Base-by-base conservation (phyloP, 306 rosid species). In the Cucumis melo region DNA sequence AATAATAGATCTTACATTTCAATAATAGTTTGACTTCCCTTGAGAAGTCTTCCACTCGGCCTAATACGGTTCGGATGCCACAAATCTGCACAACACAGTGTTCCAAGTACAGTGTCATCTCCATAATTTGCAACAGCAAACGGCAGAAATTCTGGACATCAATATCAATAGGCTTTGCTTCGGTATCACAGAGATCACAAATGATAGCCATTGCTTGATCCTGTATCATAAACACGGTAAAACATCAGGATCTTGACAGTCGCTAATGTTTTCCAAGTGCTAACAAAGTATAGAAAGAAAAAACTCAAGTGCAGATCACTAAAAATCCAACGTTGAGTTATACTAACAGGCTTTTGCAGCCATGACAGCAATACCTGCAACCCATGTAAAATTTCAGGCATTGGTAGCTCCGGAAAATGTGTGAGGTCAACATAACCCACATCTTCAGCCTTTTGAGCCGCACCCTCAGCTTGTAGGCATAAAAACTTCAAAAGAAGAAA, bases 371-470 rank as follows among this genome's bases (percentile, higher is more conserved):
- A 27, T 84, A 90, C 98, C 95, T 92, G 97, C 75, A 91, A 83
- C 58, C 97, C 98, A 62, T 94, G 96, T 84, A 91, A 86, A 79
- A 94, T 94, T 82, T 91, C 98, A 73, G 93, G 98, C 97, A 91
- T 87, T 8, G 97, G 98, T 76, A 94, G 96, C 86, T 91, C 95
- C 9, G 97, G 97, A 89, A 94, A 94, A 89, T 89, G 91, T 60
- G 96, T 89, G 82, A 89, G 93, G 87, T 94, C 98, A 76, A 94
- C 87, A 82, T 85, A 91, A 17, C 97, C 97, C 71, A 87, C 91
- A 83, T 91, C 98, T 89, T 91, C 92, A 9, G 97, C 96, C 86
- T 92, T 87, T 87, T 79, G 87, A 79, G 93, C 87, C 80, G 98
- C 98, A 73, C 96, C 89, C 80, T 92, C 95, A 74, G 94, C 97